Conservation (phyloP, 2,329 filamentous ascomycete genomes). For the Fusarium guadeloupense region DNA sequence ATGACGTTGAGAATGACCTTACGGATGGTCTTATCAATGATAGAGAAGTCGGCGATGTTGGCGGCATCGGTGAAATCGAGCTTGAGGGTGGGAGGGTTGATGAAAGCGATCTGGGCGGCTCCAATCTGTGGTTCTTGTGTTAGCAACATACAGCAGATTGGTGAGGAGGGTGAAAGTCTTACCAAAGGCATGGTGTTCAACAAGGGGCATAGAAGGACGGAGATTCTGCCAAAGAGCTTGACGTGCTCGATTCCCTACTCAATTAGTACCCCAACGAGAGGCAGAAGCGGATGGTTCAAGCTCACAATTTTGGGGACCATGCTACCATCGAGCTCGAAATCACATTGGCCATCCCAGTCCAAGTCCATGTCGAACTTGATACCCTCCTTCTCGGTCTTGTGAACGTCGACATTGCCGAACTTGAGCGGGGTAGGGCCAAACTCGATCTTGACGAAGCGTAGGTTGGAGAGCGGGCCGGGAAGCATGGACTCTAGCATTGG, state of each 20-base stretch:
- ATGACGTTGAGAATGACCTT: slow-evolving; percentile 41
- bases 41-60: slow-evolving; percentile 38
- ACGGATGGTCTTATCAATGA: slow-evolving; percentile 38
- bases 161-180: background rate
- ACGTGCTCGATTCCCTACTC: slow-evolving; percentile 39
- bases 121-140: slow-evolving; percentile 28
- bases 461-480: slow-evolving; percentile 34
- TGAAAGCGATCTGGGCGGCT: slow-evolving; percentile 40
- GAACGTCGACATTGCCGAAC: slow-evolving; percentile 39
- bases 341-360: slow-evolving; percentile 37
- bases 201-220: slow-evolving; percentile 36
- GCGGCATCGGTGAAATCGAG: slow-evolving; percentile 42
- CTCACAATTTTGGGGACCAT: slow-evolving; percentile 42
- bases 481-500: slow-evolving; percentile 40
- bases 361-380: slow-evolving; percentile 44
- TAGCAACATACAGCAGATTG: background rate
- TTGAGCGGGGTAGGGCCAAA: slow-evolving; percentile 34
- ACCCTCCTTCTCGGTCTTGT: slow-evolving; percentile 34
- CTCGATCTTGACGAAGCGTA: slow-evolving; percentile 39
- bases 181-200: slow-evolving; percentile 40
- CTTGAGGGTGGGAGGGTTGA: slow-evolving; percentile 39
- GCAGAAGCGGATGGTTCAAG: background rate
- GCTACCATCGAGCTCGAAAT: slow-evolving; percentile 39
- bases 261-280: background rate
- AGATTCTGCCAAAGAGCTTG: slow-evolving; percentile 36